phyloP scores from a whole-genome alignment of 164 flowering plant species.

The Houttuynia cordata region DNA sequence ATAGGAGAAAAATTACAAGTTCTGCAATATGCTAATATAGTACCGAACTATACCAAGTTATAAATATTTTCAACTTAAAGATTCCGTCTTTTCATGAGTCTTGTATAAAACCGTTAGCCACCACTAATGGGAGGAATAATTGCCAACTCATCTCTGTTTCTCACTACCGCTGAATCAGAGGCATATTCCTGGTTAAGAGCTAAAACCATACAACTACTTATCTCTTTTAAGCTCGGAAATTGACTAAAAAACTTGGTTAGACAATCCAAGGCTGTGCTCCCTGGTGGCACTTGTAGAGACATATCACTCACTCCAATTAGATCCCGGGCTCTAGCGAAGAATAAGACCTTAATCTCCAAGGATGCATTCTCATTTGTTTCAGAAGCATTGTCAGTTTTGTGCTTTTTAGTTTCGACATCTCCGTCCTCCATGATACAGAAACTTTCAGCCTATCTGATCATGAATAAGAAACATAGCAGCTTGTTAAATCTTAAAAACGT shows the following conservation, averaged over 20 bases:
- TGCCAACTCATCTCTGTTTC: conserved; percentile 76
- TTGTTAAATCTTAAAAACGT: too few species aligned
- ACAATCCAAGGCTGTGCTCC: conserved; percentile 67
- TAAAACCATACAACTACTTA: conserved; percentile 61
- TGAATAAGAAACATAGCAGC: neutral
- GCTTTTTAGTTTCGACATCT: neutral
- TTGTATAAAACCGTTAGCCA: conserved; percentile 28
- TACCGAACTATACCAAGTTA: too few species aligned
- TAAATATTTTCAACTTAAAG: too few species aligned
- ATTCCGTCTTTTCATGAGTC: neutral
- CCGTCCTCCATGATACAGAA: neutral
- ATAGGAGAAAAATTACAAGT: too few species aligned
- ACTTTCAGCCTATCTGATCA: neutral
- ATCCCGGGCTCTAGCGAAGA: conserved; percentile 95
- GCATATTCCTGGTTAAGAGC: conserved; percentile 89
- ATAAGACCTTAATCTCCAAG: conserved; percentile 52
- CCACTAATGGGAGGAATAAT: conserved; percentile 98
- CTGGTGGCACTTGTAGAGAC: conserved; percentile 42
- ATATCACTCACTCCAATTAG: conserved; percentile 53
- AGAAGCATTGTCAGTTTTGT: neutral
- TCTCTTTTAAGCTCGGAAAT: conserved; percentile 62
- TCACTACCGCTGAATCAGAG: conserved; percentile 38
- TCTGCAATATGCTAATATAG: too few species aligned
- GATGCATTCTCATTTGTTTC: neutral
- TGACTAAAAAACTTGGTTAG: conserved; percentile 35